Conservation (phyloP, 257 asterid species). For the Plantago elongata region DNA sequence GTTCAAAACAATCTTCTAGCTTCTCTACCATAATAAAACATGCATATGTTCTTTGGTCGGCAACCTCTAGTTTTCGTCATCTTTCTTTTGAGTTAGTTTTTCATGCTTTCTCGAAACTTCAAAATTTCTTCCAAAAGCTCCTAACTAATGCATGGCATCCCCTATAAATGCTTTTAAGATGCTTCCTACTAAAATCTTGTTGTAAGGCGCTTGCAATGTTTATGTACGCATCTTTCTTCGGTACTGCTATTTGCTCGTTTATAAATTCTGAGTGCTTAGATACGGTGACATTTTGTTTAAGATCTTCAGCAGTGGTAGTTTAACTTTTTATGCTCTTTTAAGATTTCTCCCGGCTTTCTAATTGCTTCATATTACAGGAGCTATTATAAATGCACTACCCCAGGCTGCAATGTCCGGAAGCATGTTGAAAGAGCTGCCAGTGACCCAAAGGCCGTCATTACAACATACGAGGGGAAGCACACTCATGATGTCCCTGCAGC, state of each 20-base stretch:
- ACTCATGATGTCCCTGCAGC: slow-evolving; percentile 82
- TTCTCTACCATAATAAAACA: too few species aligned
- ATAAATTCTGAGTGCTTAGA: too few species aligned
- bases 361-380: slow-evolving; percentile 51
- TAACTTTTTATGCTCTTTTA: not conserved
- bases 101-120: not conserved
- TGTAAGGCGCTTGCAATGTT: not conserved
- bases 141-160: not conserved
- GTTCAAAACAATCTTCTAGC: too few species aligned
- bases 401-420: slow-evolving; percentile 86
- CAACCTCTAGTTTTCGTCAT: too few species aligned
- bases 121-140: not conserved
- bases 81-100: not conserved
- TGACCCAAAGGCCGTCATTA: slow-evolving; percentile 81
- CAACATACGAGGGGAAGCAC: slow-evolving; percentile 87
- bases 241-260: too few species aligned
- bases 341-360: not conserved
- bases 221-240: not conserved
- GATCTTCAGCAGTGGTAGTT: not conserved
- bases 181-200: not conserved
- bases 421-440: slow-evolving; percentile 89
- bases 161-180: not conserved
- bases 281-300: too few species aligned
- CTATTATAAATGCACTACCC: slow-evolving; percentile 81
- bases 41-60: too few species aligned